Evolutionary conservation across 2,329 filamentous ascomycete genomes (phyloP).

Genomic region (Pyrenochaeta sp.): DNA sequence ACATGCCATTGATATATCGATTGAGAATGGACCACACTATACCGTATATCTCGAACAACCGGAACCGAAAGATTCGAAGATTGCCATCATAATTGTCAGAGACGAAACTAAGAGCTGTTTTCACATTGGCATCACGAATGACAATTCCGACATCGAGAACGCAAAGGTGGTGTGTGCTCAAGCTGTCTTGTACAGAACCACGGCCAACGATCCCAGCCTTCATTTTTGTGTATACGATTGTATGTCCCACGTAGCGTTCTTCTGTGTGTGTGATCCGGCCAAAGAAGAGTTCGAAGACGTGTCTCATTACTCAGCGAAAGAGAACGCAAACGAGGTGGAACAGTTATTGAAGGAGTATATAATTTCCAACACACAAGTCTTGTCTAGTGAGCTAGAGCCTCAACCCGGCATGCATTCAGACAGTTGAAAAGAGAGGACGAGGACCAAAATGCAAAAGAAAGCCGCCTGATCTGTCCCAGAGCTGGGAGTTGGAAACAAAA

Average conservation of each 20-base stretch:
- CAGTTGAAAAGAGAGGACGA: too few species aligned
- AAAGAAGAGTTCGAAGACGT: slow-evolving; percentile 6
- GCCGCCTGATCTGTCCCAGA: too few species aligned
- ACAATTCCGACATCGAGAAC: slow-evolving; percentile 9
- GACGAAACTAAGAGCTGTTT: slow-evolving; percentile 6
- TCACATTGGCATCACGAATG: slow-evolving; percentile 6
- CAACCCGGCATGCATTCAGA: too few species aligned
- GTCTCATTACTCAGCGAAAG: slow-evolving; percentile 4
- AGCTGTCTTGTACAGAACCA: slow-evolving; percentile 11
- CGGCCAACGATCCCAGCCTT: slow-evolving; percentile 3
- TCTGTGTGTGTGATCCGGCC: slow-evolving; percentile 5
- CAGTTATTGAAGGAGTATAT: slow-evolving; percentile 8
- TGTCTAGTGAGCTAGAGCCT: too few species aligned
- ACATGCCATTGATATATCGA: slow-evolving; percentile 1
- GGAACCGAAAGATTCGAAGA: slow-evolving; percentile 3
- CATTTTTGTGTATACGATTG: slow-evolving; percentile 9
- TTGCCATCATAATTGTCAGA: slow-evolving; percentile 2
- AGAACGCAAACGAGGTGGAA: slow-evolving; percentile 3
- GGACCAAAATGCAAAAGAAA: too few species aligned
- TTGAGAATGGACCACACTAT: slow-evolving; percentile 1
- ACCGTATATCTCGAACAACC: slow-evolving; percentile 4
- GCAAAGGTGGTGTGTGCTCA: slow-evolving; percentile 6
- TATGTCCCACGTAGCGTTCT: slow-evolving; percentile 3
- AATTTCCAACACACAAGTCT: slow-evolving; percentile 4
- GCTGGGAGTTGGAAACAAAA: too few species aligned